Evolutionary conservation across 305 asterid genomes (phyloP).

Genomic region (Fraxinus velutina): DNA sequence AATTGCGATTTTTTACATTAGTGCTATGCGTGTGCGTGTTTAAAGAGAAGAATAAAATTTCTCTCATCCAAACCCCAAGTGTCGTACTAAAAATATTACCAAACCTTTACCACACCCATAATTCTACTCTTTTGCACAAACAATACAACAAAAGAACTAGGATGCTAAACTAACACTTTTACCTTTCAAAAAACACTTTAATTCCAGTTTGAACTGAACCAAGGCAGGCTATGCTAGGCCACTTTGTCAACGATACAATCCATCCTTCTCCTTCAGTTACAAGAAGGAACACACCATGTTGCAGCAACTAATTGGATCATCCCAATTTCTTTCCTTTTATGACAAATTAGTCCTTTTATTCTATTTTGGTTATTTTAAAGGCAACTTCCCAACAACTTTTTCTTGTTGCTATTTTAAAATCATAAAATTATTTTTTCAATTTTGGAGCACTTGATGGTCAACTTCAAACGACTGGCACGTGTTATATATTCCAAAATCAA

Average conservation of each 20-base stretch:
- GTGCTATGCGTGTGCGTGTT: background rate
- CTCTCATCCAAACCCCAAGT: background rate
- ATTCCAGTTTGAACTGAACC: background rate
- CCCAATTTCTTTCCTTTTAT: background rate
- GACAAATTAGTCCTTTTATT: background rate
- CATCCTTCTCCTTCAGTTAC: background rate
- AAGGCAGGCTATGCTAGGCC: background rate
- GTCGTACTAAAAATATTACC: background rate
- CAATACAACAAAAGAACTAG: background rate
- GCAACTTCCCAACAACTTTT: background rate
- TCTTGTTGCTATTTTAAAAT: background rate
- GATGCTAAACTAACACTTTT: background rate
- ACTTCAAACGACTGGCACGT: background rate
- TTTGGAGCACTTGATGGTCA: background rate
- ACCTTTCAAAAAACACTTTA: background rate
- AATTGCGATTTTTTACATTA: background rate
- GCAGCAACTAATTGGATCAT: background rate
- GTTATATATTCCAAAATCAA: background rate
- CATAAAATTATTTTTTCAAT: background rate
- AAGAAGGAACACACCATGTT: background rate
- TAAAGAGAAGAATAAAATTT: background rate
- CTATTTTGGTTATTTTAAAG: background rate
- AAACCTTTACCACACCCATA: background rate
- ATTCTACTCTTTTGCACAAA: background rate
- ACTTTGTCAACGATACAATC: background rate